Base-by-base conservation (phyloP, 75 land plant genomes). In the Larix kaempferi region DNA sequence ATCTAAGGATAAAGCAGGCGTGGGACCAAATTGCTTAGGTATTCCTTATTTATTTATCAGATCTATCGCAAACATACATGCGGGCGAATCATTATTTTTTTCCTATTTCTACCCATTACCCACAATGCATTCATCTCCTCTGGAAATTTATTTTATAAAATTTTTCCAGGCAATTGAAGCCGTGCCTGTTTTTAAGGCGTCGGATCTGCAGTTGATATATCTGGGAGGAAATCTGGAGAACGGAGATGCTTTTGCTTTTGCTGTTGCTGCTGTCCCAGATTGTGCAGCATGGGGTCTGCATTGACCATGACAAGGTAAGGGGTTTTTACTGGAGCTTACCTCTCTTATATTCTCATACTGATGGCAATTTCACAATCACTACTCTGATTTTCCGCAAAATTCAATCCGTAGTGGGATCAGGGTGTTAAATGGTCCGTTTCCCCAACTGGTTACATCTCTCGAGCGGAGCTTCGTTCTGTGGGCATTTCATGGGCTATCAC, bases 261-360 rank as follows among this genome's bases (percentile, higher is more conserved):
- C 73, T 22, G 19, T 35, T 41, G 73, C 4, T 69, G 39, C 1
- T 39, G 11, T 22, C 21, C 49, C 6, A 10, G 41, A 39, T 37
- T 35, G 52, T 41, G 49, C 17, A 69, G 41, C 22, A 7, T 41
- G 39, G 11, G 23, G 73, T 22, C 54, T 69, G 73, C 52, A 69
- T 11, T 69, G 69, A 65, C 19, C 69, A 21, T 33, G 25, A 39
- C 73, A n/a, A 39, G 73, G 73, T 39, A 69, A 69, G 41, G 35
- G 73, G n/a, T 69, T 69, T 69, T 41, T 41, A 39, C 5, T 69
- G 23, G 21, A 21, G n/a, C 7, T 41, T 69, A 23, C 73, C 73
- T 16, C 3, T 21, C 21, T 11, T 21, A 19, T 69, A 49, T 49
- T 49, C 54, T 10, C 54, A 49, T 10, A 10, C 54, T 10, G 54